Evolutionary conservation across 2,329 filamentous ascomycete species (phyloP).

Genomic region (Pseudogymnoascus sp.): DNA sequence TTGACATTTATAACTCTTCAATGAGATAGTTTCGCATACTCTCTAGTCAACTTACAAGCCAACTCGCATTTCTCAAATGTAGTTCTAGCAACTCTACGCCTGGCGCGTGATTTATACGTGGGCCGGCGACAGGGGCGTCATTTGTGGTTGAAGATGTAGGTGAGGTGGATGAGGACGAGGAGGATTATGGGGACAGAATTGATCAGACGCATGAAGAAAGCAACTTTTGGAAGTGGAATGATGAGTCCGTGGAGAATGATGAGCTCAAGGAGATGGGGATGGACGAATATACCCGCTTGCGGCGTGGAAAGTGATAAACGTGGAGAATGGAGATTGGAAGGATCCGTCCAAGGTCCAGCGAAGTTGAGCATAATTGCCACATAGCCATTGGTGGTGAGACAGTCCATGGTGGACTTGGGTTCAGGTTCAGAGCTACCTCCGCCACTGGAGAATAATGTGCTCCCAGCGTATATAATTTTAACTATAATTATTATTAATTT

Average conservation of each 20-base stretch:
- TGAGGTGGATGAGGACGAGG: constrained; percentile 34
- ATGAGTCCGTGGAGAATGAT: constrained; percentile 5
- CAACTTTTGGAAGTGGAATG: constrained; percentile 21
- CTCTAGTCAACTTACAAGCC: not conserved
- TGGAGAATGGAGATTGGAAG: too few relatives aligned
- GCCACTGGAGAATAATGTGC: not conserved
- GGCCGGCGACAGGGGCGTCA: constrained; percentile 32
- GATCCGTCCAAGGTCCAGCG: too few relatives aligned
- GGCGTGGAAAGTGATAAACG: not conserved
- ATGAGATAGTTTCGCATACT: not conserved
- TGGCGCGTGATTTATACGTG: constrained; percentile 14
- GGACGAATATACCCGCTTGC: constrained; percentile 7
- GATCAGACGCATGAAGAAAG: constrained; percentile 18
- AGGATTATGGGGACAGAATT: constrained; percentile 32
- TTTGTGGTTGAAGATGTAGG: constrained; percentile 40
- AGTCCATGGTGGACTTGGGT: not conserved
- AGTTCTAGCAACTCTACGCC: not conserved
- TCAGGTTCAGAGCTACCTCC: not conserved
- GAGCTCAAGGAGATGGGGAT: not conserved
- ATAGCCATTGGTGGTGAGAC: too few relatives aligned
- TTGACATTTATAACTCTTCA: not conserved
- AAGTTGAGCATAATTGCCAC: too few relatives aligned
- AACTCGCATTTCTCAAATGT: not conserved
- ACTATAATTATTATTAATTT: too few relatives aligned
- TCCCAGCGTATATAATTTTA: too few relatives aligned